Base-by-base conservation (phyloP, 1,284 basidiomycete genomes). In the Neonothopanus nambi region DNA sequence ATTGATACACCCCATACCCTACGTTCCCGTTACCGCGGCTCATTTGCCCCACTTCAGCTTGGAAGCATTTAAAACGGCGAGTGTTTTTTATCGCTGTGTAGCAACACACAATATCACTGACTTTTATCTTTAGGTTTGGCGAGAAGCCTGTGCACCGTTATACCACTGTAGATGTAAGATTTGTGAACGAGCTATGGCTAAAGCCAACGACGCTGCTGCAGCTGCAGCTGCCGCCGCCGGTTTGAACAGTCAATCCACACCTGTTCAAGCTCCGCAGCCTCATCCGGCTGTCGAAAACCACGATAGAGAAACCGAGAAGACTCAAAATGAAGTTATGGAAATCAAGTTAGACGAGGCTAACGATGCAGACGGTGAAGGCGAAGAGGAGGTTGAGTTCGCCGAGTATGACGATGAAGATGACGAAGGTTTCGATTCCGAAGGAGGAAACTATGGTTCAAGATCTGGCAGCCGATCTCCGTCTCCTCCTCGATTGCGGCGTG, bases 111-210 rank as follows among this genome's bases (percentile, higher is more conserved):
- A 33, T 33, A 33, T 17, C 28, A 21, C 18, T 53, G 20, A 47
- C 4, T 42, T 18, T 26, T 23, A 7, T 21, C 4, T 41, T 58
- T 30, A 87, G 85, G 75, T 80, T 9, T 90, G 87, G 87, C 75
- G 84, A 46, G 87, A 89, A 57, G 87, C 85, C 0, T 87, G 84
- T 65, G 72, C 78, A 1, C 85, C 85, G 0, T 59, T 90, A 21
- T 90, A 85, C 63, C 81, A 85, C 42, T 90, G 88, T 63, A 76
- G 78, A 39, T 89, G 88, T 65, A 74, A 73, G 15, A 81, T 89
- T 30, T 90, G 88, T 65, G 80, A 85, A 55, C 80, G 87, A 30
- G 81, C 85, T 4, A 77, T 80, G 63, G 63, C 76, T 18, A 73
- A 71, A 39, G 73, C 70, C 12, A 74, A 75, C 40, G 70, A 73